Conservation (phyloP, 2,329 filamentous ascomycete species). For the Calonectria pauciramosa region DNA sequence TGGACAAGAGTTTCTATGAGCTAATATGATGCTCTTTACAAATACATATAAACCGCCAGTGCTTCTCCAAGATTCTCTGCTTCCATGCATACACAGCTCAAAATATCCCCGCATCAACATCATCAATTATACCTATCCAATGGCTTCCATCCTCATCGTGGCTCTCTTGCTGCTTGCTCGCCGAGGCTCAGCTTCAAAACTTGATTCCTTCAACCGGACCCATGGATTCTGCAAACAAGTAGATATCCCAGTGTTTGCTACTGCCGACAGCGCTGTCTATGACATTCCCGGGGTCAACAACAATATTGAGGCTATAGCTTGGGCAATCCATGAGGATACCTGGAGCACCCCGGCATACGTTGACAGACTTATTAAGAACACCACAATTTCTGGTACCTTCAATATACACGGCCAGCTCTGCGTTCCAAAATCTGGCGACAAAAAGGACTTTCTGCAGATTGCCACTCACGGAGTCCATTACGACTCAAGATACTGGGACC, state of each 20-base stretch:
- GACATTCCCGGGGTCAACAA: conserved; percentile 36
- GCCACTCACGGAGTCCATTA: conserved; percentile 52
- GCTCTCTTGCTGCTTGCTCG: not conserved
- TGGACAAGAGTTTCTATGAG: not conserved
- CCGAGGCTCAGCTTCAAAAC: not conserved
- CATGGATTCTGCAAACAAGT: conserved; percentile 24
- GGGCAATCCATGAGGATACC: conserved; percentile 32
- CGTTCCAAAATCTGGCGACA: conserved; percentile 24
- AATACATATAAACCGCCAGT: not conserved
- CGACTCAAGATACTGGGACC: conserved; percentile 66
- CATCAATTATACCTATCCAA: not conserved
- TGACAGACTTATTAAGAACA: conserved; percentile 20
- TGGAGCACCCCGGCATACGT: conserved; percentile 22
- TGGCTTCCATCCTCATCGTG: not conserved
- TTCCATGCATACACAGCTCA: not conserved
- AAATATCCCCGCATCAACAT: not conserved
- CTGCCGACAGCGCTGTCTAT: conserved; percentile 21
- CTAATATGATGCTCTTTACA: not conserved
- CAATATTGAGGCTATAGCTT: conserved; percentile 46
- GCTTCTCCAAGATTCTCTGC: not conserved
- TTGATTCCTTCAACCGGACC: not conserved
- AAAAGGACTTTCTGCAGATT: conserved; percentile 50
- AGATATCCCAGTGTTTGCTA: conserved; percentile 26
- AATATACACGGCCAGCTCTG: conserved; percentile 37
- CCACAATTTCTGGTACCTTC: conserved; percentile 29